phyloP scores from a whole-genome alignment of 345 rosid species.

The thale cress (Arabidopsis thaliana) region DNA sequence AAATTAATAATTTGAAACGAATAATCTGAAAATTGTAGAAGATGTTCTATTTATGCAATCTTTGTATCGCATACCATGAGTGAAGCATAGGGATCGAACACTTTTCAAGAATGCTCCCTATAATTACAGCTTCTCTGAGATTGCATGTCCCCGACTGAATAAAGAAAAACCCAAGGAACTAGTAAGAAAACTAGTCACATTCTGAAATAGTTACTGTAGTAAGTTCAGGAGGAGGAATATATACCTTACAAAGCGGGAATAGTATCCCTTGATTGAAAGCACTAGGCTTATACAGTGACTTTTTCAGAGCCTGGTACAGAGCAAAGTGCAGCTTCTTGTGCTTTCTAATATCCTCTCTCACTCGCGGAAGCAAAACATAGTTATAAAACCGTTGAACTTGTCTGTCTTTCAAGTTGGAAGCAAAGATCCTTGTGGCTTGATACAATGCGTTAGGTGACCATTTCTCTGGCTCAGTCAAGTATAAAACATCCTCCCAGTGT shows the following conservation, averaged over 20 bases:
- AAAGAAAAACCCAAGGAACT: neutral
- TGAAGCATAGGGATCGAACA: conserved; percentile 88
- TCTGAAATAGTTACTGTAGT: neutral
- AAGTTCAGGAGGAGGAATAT: neutral
- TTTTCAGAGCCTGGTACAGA: conserved; percentile 81
- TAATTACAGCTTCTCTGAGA: conserved; percentile 90
- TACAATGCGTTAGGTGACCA: conserved; percentile 96
- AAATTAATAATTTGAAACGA: neutral
- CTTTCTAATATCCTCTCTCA: conserved; percentile 87
- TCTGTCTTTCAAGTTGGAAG: conserved; percentile 71
- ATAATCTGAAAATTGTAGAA: neutral
- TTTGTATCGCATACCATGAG: conserved; percentile 64
- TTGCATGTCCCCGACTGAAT: conserved; percentile 91
- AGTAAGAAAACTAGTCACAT: conserved; percentile 16
- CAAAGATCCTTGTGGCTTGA: conserved; percentile 88
- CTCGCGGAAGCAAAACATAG: conserved; percentile 86
- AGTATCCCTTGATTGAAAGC: conserved; percentile 95
- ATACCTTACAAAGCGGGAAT: conserved; percentile 88
- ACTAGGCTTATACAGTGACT: conserved; percentile 82
- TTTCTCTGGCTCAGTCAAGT: conserved; percentile 89
- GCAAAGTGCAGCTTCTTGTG: conserved; percentile 84
- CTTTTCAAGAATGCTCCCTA: conserved; percentile 87
- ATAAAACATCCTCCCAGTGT: conserved; percentile 85
- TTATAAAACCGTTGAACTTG: conserved; percentile 77
- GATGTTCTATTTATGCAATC: neutral